phyloP scores from a whole-genome alignment of 1,139 yeast genomes.

The Hansenula lynferdii region DNA sequence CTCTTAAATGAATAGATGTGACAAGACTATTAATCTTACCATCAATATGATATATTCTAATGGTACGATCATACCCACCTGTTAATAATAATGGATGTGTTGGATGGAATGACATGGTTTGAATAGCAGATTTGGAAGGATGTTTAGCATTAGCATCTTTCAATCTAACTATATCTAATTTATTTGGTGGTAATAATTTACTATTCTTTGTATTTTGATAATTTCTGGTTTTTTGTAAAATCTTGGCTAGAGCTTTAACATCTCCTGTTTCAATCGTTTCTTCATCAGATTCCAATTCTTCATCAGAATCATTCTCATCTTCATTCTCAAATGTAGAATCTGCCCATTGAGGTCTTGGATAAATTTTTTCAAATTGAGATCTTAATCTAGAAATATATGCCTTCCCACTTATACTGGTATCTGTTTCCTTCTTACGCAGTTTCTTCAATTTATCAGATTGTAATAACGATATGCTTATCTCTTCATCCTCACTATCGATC shows the following conservation, averaged over 20 bases:
- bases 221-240: slow-evolving; percentile 54
- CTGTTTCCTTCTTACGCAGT: slow-evolving; percentile 60
- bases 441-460: slow-evolving; percentile 63
- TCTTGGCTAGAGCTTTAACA: slow-evolving; percentile 51
- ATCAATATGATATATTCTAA: slow-evolving; percentile 85
- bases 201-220: slow-evolving; percentile 47
- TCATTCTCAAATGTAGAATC: slow-evolving; percentile 30
- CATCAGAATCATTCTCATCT: slow-evolving; percentile 26
- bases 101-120: slow-evolving; percentile 80
- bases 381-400: slow-evolving; percentile 72
- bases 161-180: slow-evolving; percentile 69
- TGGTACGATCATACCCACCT: slow-evolving; percentile 88
- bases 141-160: slow-evolving; percentile 80
- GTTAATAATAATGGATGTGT: slow-evolving; percentile 79
- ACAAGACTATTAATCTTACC: slow-evolving; percentile 83
- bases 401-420: slow-evolving; percentile 54
- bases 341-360: slow-evolving; percentile 90
- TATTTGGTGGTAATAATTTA: slow-evolving; percentile 64
- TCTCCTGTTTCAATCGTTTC: slow-evolving; percentile 40
- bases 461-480: slow-evolving; percentile 53
- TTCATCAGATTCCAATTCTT: slow-evolving; percentile 25
- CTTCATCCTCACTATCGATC: slow-evolving; percentile 92
- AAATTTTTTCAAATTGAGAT: slow-evolving; percentile 79
- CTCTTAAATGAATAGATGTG: slow-evolving; percentile 72
- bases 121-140: slow-evolving; percentile 73